Conservation (phyloP, 148 eudicot genomes). For the Rhododendron ferrugineum region DNA sequence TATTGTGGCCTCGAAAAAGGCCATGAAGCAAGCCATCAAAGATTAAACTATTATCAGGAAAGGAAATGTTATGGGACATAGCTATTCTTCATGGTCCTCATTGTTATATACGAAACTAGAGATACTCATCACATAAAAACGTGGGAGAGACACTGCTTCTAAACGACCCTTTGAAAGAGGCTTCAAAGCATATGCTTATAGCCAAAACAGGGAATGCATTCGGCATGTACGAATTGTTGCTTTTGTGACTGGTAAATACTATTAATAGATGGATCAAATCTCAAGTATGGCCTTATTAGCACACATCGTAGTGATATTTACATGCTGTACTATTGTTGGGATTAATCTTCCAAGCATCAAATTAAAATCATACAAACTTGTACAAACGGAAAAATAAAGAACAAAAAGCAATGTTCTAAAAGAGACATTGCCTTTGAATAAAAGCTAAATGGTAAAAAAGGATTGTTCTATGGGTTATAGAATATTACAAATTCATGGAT, state of each 20-base stretch:
- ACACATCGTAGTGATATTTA: background rate
- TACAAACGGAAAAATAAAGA: background rate
- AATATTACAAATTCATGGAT: background rate
- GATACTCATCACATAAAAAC: background rate
- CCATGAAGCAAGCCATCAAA: background rate
- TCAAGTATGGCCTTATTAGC: background rate
- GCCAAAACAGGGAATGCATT: constrained; percentile 1
- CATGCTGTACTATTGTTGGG: background rate
- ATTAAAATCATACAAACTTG: background rate
- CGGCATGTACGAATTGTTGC: background rate
- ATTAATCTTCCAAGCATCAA: background rate
- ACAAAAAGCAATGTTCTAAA: background rate
- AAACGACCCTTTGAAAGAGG: background rate
- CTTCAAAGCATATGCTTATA: background rate
- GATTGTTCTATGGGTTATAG: background rate
- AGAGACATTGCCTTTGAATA: background rate
- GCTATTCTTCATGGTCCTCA: background rate
- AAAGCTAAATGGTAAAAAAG: background rate
- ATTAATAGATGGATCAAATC: background rate
- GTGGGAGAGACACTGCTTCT: background rate
- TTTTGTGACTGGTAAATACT: background rate
- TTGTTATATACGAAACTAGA: background rate
- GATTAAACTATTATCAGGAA: background rate
- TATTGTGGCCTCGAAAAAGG: background rate
- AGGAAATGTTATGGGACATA: background rate